Evolutionary conservation across 306 rosid species (phyloP).

Genomic region (Glycyrrhiza uralensis): DNA sequence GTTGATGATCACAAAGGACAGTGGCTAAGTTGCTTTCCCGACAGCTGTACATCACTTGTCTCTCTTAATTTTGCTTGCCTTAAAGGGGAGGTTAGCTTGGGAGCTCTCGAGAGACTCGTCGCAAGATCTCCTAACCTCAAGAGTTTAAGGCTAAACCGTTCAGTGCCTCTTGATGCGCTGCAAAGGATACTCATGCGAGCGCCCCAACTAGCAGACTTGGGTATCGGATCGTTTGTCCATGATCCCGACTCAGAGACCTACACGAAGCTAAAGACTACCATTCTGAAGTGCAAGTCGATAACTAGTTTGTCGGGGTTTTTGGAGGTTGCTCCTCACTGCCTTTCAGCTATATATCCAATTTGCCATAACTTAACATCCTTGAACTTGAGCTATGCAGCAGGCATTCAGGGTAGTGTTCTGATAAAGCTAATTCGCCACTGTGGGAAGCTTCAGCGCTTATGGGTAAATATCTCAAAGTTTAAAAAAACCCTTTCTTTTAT

Average conservation of each 20-base stretch:
- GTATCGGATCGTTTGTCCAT: conserved; percentile 63
- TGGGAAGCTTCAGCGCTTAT: conserved; percentile 68
- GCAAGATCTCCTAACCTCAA: conserved; percentile 84
- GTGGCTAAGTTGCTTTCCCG: conserved; percentile 94
- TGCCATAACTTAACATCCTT: conserved; percentile 63
- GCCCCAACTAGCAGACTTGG: conserved; percentile 76
- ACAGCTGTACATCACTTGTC: conserved; percentile 68
- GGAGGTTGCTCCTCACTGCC: conserved; percentile 67
- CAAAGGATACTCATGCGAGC: conserved; percentile 59
- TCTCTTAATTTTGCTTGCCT: conserved; percentile 92
- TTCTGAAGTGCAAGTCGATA: conserved; percentile 61
- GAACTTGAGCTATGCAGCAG: conserved; percentile 89
- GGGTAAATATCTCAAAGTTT: conserved; percentile 51
- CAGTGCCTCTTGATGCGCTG: conserved; percentile 63
- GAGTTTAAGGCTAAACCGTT: conserved; percentile 67
- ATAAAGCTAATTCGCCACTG: conserved; percentile 54
- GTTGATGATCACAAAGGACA: conserved; percentile 77
- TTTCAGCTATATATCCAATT: conserved; percentile 63
- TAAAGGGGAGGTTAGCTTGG: conserved; percentile 69
- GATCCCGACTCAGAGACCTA: conserved; percentile 53
- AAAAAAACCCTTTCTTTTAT: neutral
- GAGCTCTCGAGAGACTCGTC: conserved; percentile 83
- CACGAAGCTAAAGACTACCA: conserved; percentile 40
- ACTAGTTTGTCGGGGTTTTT: conserved; percentile 81
- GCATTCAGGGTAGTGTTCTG: conserved; percentile 59